Percentiles rank a stretch among this genome's conserved stretches.
Evolutionary conservation across 2,329 filamentous ascomycete genomes (phyloP).

Genomic region (Fusarium sp.): DNA sequence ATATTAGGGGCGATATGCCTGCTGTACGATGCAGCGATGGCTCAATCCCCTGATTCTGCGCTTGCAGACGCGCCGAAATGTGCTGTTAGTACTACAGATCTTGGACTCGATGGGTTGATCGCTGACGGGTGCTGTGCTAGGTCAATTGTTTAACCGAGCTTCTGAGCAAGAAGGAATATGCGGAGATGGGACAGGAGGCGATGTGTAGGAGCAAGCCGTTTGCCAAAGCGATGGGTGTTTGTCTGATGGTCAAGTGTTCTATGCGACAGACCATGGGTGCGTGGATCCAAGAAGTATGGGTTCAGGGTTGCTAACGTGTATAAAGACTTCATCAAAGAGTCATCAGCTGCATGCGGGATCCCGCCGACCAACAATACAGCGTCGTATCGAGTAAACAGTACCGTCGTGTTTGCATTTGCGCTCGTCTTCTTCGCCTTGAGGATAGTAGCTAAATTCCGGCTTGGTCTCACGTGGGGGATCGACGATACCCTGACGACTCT

Average conservation of each 20-base stretch:
- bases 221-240: neutral
- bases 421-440: neutral
- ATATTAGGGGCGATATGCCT: neutral
- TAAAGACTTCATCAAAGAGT: slow-evolving; percentile 15
- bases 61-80: neutral
- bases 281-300: neutral
- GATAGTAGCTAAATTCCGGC: neutral
- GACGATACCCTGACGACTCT: neutral
- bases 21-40: neutral
- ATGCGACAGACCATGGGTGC: slow-evolving; percentile 5
- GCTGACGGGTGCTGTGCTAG: neutral
- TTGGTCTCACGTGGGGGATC: neutral
- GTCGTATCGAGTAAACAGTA: neutral
- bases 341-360: neutral
- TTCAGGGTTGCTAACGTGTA: neutral
- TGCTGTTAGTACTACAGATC: neutral
- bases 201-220: neutral
- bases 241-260: neutral
- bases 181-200: neutral
- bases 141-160: neutral
- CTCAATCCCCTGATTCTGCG: neutral
- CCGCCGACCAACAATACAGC: neutral
- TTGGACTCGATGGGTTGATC: accelerated
- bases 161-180: neutral
- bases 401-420: neutral